Evolutionary conservation across 768 basidiomycete genomes (phyloP), one percentile per base, ranked within the genome.

Genomic region (Suillus subluteus): DNA sequence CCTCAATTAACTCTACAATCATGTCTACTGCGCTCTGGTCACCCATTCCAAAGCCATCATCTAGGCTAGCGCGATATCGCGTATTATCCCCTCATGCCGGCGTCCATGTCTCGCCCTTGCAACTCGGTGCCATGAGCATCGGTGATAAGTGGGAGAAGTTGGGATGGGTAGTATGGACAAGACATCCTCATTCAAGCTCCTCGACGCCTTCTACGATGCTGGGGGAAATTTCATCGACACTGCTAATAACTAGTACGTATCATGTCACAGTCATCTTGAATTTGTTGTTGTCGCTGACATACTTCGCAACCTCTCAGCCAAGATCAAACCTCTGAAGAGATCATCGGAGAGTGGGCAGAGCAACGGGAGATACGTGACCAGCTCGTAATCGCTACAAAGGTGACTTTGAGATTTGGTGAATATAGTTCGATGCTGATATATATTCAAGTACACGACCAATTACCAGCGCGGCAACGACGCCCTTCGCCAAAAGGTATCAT

Each of bases 41-140:
- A 23, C 46, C 46, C n/a, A 11, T 23, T 2, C 46, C n/a, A 48
- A 48, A 48, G n/a, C 46, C 46, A 13, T 48, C 46, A 23, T 48
- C 46, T n/a, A 23, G 46, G 12, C 12, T 48, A 48, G 46, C 46
- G 46, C 46, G 46, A 48, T 48, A 48, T 48, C 46, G 46, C 12
- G 46, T 3, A 23, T 48, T 48, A 23, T 48, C 46, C 4, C 46
- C 46, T 23, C 46, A 23, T 48, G 46, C 46, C 0, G n/a, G 46
- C n/a, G n/a, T 48, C 11, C 46, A 48, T 23, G 46, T 48, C n/a
- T 48, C 46, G 5, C 46, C 46, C 11, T 48, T 48, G 12, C 46
- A 48, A n/a, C n/a, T 48, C n/a, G 46, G 46, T 48, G 46, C 46
- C 46, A 48, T 48, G 46, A 48, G 46, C n/a, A 48, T 48, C n/a